phyloP scores from a whole-genome alignment of 2,329 filamentous ascomycete species.

The Gaeumannomyces sp. region DNA sequence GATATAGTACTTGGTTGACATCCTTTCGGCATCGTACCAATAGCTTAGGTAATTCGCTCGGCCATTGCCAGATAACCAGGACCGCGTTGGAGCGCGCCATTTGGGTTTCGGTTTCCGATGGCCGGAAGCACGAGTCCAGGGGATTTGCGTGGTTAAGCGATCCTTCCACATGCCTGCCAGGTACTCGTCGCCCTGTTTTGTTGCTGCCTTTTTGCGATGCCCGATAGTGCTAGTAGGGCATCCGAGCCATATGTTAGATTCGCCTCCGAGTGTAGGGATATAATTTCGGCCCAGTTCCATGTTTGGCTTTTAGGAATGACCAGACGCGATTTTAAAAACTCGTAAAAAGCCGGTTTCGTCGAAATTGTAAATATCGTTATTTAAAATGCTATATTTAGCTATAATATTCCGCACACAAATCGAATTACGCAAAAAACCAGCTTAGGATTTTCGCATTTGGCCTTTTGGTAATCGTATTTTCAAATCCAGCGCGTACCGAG shows the following conservation, averaged over 20 bases:
- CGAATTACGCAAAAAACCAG: no score
- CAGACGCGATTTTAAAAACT: neutral
- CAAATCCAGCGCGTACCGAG: no score
- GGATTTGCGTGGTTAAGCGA: neutral
- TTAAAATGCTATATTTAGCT: no score
- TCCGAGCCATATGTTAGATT: neutral
- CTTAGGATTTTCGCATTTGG: no score
- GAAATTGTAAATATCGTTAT: no score
- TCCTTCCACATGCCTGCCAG: conserved; percentile 6
- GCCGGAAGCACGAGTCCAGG: neutral
- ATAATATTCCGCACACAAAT: no score
- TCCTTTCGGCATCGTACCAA: neutral
- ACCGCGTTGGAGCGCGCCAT: conserved; percentile 3
- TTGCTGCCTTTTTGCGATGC: conserved; percentile 3
- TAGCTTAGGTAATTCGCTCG: neutral
- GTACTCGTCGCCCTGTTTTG: neutral
- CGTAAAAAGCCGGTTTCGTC: no score
- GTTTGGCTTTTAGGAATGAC: neutral
- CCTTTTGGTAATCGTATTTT: no score
- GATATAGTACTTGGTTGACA: neutral
- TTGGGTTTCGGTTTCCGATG: neutral
- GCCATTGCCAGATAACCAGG: conserved; percentile 3
- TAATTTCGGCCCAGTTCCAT: neutral
- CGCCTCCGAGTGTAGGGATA: neutral
- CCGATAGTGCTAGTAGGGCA: neutral